Conservation (phyloP, 495 filamentous ascomycete genomes). For the Penicillium ochrochloron region DNA sequence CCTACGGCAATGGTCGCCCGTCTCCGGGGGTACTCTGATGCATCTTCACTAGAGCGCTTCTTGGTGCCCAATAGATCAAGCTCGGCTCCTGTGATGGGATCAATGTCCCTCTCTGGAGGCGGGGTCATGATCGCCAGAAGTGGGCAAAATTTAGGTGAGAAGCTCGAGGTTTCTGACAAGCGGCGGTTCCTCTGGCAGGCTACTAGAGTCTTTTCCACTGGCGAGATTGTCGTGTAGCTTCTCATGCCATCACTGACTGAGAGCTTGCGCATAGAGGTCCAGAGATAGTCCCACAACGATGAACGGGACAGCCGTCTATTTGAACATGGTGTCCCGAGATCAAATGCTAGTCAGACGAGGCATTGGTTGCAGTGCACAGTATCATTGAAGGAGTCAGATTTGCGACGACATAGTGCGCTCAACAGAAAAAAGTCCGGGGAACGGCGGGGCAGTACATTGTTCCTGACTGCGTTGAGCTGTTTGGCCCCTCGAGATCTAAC, state of each 20-base stretch:
- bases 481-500: neutral
- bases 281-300: neutral
- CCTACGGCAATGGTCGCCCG: conserved; percentile 75
- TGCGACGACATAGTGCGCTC: neutral
- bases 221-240: neutral
- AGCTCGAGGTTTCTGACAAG: neutral
- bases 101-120: conserved; percentile 19
- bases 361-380: neutral
- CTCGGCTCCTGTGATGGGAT: conserved; percentile 3
- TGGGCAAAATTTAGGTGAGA: neutral
- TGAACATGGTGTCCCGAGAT: neutral
- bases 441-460: conserved; percentile 12
- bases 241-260: neutral
- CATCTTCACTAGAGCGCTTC: conserved; percentile 68
- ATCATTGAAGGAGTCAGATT: neutral
- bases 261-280: neutral
- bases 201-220: neutral
- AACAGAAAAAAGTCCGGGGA: conserved; percentile 12
- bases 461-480: conserved; percentile 5
- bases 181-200: neutral
- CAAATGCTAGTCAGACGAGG: neutral
- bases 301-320: neutral
- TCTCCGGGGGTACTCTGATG: conserved; percentile 69
- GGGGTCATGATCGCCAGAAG: conserved; percentile 5
- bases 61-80: conserved; percentile 38